These are phyloP conservation scores for Triadica sebifera DNA, from an alignment of 345 rosid genomes.

Conservation along the genomic window DNA sequence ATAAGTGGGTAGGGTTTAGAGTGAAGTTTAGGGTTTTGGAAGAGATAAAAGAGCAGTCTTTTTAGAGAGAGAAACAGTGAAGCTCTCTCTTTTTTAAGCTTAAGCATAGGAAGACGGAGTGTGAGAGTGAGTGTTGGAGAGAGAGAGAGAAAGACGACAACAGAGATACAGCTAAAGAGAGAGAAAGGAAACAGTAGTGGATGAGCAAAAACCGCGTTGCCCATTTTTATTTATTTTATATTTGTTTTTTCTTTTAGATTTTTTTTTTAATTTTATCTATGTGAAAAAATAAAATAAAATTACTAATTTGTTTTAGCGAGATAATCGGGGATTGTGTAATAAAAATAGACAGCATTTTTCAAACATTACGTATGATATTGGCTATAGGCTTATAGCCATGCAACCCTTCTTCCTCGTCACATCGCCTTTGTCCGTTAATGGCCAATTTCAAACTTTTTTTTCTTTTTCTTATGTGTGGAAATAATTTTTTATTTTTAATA, in stretches of 20 bases:
- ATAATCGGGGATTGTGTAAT: slow-evolving; percentile 7
- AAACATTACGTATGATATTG: no score
- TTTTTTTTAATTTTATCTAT: background rate
- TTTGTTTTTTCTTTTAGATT: background rate
- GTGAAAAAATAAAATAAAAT: background rate
- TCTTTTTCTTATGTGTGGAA: no score
- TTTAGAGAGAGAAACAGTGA: background rate
- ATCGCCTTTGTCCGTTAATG: no score
- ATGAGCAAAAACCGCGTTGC: slow-evolving; percentile 29
- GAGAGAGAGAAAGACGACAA: slow-evolving; percentile 13
- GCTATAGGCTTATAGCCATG: no score
- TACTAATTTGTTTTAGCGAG: background rate
- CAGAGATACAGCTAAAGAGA: slow-evolving; percentile 12
- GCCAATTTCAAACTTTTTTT: no score
- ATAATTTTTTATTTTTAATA: no score
- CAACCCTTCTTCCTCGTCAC: no score
- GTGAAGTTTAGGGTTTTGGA: background rate
- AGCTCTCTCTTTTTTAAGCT: background rate
- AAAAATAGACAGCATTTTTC: background rate
- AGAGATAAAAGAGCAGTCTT: background rate
- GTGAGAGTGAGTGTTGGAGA: background rate
- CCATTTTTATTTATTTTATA: background rate
- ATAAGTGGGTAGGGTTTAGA: slow-evolving; percentile 17
- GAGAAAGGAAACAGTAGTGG: background rate
- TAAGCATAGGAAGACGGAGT: background rate